Percentiles rank a stretch among this genome's conserved stretches.
phyloP scores from a whole-genome alignment of 495 filamentous ascomycete genomes.

The Xanthoparmelia taractica region DNA sequence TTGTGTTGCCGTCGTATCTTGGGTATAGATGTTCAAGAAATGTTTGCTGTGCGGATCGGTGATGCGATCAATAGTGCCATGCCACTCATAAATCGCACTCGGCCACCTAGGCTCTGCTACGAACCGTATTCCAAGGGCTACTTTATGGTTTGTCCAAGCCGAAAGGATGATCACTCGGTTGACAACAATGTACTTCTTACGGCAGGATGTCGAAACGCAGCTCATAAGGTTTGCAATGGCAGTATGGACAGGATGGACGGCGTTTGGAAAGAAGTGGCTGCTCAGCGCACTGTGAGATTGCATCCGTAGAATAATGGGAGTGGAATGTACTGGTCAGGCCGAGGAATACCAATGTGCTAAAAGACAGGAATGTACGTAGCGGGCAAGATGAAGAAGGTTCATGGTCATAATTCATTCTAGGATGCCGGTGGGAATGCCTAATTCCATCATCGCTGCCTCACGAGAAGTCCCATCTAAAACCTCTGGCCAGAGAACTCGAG shows the following conservation, averaged over 20 bases:
- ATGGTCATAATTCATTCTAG: neutral
- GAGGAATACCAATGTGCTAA: neutral
- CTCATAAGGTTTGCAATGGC: neutral
- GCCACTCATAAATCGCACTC: too few species aligned
- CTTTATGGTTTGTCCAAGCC: too few species aligned
- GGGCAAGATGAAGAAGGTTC: neutral
- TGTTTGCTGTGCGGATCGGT: too few species aligned
- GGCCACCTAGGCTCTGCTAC: too few species aligned
- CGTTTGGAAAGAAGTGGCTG: neutral
- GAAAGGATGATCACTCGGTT: too few species aligned
- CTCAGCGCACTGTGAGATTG: too few species aligned
- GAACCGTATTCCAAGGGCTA: neutral
- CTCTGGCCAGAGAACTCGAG: constrained; percentile 6
- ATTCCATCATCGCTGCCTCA: neutral
- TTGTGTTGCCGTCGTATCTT: too few species aligned
- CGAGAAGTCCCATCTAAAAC: neutral
- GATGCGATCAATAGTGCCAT: too few species aligned
- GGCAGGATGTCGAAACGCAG: neutral
- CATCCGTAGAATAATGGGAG: neutral
- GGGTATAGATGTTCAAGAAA: too few species aligned
- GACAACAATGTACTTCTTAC: too few species aligned
- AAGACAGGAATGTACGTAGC: neutral
- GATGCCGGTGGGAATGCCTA: neutral
- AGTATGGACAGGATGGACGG: neutral
- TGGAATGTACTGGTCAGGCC: neutral